Evolutionary conservation across 306 rosid genomes (phyloP).

Genomic region (Vigna nakashimae): DNA sequence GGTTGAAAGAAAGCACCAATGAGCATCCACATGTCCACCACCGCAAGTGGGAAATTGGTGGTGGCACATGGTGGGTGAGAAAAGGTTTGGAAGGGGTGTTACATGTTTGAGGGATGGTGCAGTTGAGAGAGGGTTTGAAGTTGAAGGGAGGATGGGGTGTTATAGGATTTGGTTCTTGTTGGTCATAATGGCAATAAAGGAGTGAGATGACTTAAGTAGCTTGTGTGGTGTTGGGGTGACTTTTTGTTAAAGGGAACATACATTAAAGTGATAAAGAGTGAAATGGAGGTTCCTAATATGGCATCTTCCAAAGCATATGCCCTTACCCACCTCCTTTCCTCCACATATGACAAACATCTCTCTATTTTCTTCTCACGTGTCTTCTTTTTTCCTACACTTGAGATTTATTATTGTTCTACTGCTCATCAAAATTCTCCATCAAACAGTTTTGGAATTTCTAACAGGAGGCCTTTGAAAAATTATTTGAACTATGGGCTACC

Average conservation of each 20-base stretch:
- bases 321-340: conserved; percentile 51
- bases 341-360: neutral
- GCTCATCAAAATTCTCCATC: conserved; percentile 36
- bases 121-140: conserved; percentile 63
- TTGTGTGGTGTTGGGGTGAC: conserved; percentile 54
- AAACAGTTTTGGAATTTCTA: conserved; percentile 2
- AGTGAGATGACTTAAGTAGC: conserved; percentile 70
- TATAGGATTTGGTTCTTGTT: conserved; percentile 60
- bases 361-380: conserved; percentile 48
- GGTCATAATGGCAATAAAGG: conserved; percentile 69
- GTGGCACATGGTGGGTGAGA: conserved; percentile 51
- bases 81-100: conserved; percentile 25
- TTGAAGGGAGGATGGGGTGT: conserved; percentile 54
- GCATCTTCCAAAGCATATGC: conserved; percentile 97
- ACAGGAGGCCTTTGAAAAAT: neutral
- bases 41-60: conserved; percentile 29
- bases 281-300: conserved; percentile 54
- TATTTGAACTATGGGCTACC: conserved; percentile 9
- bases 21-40: conserved; percentile 44
- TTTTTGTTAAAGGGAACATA: conserved; percentile 47
- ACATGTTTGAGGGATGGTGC: conserved; percentile 50
- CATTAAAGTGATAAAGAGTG: conserved; percentile 54
- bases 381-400: conserved; percentile 35
- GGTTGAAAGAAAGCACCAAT: neutral
- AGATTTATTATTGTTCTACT: neutral